Percentiles rank a stretch among this genome's conserved stretches.
Evolutionary conservation across 2,329 filamentous ascomycete species (phyloP).

Genomic region (Purpureocillium lavendulum): DNA sequence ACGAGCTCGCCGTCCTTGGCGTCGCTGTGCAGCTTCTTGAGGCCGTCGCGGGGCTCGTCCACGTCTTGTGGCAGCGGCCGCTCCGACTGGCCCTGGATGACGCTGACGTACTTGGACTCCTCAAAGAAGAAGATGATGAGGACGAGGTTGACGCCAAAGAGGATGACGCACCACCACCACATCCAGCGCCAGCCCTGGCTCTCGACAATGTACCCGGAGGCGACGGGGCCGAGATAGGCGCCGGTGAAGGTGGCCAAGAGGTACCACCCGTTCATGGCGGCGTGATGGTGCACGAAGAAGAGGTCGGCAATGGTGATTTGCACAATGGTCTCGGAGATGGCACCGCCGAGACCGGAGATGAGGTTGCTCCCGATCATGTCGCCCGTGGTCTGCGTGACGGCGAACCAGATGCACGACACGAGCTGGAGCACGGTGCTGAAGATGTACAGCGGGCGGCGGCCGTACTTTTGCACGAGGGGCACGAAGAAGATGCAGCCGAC

Average conservation of each 20-base stretch:
- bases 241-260: slow-evolving; percentile 17
- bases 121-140: slow-evolving; percentile 4
- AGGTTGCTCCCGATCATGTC: slow-evolving; percentile 11
- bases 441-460: slow-evolving; percentile 22
- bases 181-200: slow-evolving; percentile 19
- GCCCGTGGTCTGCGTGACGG: slow-evolving; percentile 5
- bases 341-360: slow-evolving; percentile 23
- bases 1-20: neutral
- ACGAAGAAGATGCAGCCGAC: slow-evolving; percentile 25
- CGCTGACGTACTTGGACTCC: slow-evolving; percentile 4
- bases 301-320: slow-evolving; percentile 27
- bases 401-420: slow-evolving; percentile 9
- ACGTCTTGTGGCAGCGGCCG: neutral
- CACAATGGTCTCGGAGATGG: slow-evolving; percentile 27
- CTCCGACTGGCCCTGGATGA: neutral
- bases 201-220: slow-evolving; percentile 11
- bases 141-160: slow-evolving; percentile 2
- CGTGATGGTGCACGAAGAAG: slow-evolving; percentile 20
- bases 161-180: slow-evolving; percentile 12
- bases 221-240: slow-evolving; percentile 12
- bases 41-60: neutral
- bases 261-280: slow-evolving; percentile 19
- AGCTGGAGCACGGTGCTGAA: slow-evolving; percentile 10
- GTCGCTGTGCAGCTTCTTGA: neutral
- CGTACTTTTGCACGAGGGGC: slow-evolving; percentile 23